Evolutionary conservation across 2,329 filamentous ascomycete species (phyloP).

Genomic region (Clonostachys chloroleuca): DNA sequence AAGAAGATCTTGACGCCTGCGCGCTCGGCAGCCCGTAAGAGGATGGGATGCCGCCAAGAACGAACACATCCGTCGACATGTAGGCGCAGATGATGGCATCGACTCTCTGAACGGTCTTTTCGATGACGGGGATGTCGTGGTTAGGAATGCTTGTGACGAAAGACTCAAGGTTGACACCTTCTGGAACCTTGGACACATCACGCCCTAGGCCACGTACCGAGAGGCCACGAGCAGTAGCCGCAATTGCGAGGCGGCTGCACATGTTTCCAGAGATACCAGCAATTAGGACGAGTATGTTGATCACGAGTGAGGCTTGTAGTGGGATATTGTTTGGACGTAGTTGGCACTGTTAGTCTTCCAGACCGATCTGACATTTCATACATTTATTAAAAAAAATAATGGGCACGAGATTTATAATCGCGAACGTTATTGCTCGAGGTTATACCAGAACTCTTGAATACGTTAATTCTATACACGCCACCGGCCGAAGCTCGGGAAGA

Average conservation of each 20-base stretch:
- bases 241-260: constrained; percentile 18
- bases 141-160: constrained; percentile 14
- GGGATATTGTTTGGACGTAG: no score
- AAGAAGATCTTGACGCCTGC: constrained; percentile 21
- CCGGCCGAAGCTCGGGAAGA: no score
- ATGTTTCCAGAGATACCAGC: constrained; percentile 26
- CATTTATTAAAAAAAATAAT: no score
- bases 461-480: no score
- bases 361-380: no score
- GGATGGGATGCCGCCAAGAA: constrained; percentile 25
- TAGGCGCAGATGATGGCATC: constrained; percentile 28
- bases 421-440: no score
- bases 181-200: constrained; percentile 16
- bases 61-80: constrained; percentile 7
- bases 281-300: constrained; percentile 26
- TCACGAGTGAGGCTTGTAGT: not conserved
- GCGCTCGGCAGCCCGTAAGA: constrained; percentile 26
- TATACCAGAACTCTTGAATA: no score
- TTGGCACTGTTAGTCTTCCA: no score
- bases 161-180: constrained; percentile 13
- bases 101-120: constrained; percentile 20
- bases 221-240: constrained; percentile 18
- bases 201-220: constrained; percentile 24
- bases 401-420: no score
- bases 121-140: constrained; percentile 22